Base-by-base conservation (phyloP, 495 filamentous ascomycete species). In the Bathelium albidoporum region DNA sequence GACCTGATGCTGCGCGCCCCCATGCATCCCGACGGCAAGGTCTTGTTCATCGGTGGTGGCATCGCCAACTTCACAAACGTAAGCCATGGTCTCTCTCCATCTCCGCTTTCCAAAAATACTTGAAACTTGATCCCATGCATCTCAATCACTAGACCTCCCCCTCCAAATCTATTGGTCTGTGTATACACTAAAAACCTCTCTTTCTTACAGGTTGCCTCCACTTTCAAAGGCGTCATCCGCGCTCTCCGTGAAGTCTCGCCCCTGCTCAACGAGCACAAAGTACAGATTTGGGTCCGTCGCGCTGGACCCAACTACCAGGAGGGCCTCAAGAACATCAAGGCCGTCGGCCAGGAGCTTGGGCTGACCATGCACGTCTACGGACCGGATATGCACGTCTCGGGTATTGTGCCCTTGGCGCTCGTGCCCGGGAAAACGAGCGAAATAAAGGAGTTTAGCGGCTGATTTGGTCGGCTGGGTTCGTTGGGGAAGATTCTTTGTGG, bases 291-390 rank as follows among this genome's bases (percentile, higher is more conserved):
- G 95, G 91, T 99, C 71, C 91, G 94, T 72, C 94, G 94, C 82
- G 94, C 94, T 58, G 94, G 94, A 65, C 94, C 94, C 77, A 99
- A 99, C 82, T 99, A 95, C 83, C 94, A 99, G 78, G 94, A 99
- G 80, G 94, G 94, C 80, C 85, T 99, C 65, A 96, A 96, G 83
- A 99, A 97, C 83, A 96, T 99, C 83, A 97, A 97, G 84, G 83
- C 87, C 52, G 92, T 95, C 60, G 93, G 91, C 43, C 83, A 91
- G 72, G 94, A 97, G 79, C 85, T 99, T 36, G 89, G 88, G 70
- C 82, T 99, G 36, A 80, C 92, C 73, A 95, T 96, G 85, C 89
- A 97, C 77, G 91, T 97, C 66, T 99, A 90, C 75, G 94, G 94
- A 60, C 94, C 94, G 62, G 94, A 99, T 79, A 96, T 99, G 93